phyloP scores from a whole-genome alignment of 1,284 basidiomycete species.

The Gomphus bonarii region DNA sequence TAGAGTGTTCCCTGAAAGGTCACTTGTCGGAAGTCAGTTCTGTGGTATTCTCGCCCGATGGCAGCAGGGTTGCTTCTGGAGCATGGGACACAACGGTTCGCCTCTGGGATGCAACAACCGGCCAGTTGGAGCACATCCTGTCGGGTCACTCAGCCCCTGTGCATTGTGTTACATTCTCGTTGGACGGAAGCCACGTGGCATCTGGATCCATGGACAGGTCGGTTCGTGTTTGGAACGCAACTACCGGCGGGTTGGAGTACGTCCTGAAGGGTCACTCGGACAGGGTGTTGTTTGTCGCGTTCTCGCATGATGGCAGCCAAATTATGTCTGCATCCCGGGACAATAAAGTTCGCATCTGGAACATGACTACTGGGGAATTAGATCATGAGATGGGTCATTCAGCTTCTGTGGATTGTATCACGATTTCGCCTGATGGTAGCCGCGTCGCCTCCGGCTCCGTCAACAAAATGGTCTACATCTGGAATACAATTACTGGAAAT shows the following conservation, averaged over 20 bases:
- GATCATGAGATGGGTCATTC: neutral
- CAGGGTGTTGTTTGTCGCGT: conserved; percentile 6
- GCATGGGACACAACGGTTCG: conserved; percentile 11
- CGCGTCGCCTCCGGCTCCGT: neutral
- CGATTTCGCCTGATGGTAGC: neutral
- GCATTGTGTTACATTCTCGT: conserved; percentile 10
- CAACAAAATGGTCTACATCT: neutral
- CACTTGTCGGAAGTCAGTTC: neutral
- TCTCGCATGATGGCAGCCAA: neutral
- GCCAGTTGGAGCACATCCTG: neutral
- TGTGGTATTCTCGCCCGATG: conserved; percentile 4
- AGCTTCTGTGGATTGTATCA: neutral
- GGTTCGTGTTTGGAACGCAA: conserved; percentile 15
- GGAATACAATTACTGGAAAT: neutral
- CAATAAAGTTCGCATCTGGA: conserved; percentile 9
- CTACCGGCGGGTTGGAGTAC: conserved; percentile 20
- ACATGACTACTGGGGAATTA: neutral
- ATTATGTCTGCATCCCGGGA: conserved; percentile 9
- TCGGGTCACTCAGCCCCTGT: neutral
- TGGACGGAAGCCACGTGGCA: conserved; percentile 2
- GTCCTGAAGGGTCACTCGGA: conserved; percentile 1
- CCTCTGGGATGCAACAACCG: conserved; percentile 12
- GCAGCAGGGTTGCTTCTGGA: conserved; percentile 4
- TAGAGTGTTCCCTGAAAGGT: conserved; percentile 1
- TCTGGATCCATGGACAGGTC: conserved; percentile 10